Evolutionary conservation across 1,284 basidiomycete species (phyloP).

Genomic region (Laetiporus sulphureus): DNA sequence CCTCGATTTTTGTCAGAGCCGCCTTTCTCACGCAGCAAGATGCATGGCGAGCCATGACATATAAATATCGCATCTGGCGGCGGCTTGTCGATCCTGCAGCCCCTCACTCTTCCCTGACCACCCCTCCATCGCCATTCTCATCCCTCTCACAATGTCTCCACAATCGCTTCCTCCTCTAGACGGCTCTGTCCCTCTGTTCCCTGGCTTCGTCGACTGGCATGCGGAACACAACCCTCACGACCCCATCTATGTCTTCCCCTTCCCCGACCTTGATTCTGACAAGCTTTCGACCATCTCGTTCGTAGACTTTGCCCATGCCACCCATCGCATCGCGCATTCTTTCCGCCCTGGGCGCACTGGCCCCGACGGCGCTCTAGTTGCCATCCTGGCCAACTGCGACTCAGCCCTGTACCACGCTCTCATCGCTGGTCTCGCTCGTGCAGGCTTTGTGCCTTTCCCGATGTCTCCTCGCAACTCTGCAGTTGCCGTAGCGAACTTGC

Average conservation of each 20-base stretch:
- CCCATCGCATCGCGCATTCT: conserved; percentile 26
- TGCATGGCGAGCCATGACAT: too few relatives aligned
- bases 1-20: too few relatives aligned
- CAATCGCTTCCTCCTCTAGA: conserved; percentile 11
- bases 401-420: conserved; percentile 27
- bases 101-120: not conserved
- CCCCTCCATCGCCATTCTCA: not conserved
- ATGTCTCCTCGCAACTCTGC: conserved; percentile 29
- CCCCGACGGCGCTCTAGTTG: conserved; percentile 24
- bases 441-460: conserved; percentile 28
- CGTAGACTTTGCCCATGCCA: conserved; percentile 21
- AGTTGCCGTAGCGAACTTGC: conserved; percentile 23
- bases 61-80: too few relatives aligned
- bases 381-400: conserved; percentile 25
- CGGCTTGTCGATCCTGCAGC: too few relatives aligned
- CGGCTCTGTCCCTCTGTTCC: conserved; percentile 11
- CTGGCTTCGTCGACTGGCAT: conserved; percentile 26
- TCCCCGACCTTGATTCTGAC: conserved; percentile 5
- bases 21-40: too few relatives aligned
- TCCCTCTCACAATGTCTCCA: too few relatives aligned
- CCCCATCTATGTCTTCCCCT: conserved; percentile 13
- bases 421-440: conserved; percentile 23
- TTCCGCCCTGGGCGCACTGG: conserved; percentile 21
- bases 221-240: conserved; percentile 25
- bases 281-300: conserved; percentile 8